phyloP scores from a whole-genome alignment of 208 protist species.

The Borovskyia barvae region DNA sequence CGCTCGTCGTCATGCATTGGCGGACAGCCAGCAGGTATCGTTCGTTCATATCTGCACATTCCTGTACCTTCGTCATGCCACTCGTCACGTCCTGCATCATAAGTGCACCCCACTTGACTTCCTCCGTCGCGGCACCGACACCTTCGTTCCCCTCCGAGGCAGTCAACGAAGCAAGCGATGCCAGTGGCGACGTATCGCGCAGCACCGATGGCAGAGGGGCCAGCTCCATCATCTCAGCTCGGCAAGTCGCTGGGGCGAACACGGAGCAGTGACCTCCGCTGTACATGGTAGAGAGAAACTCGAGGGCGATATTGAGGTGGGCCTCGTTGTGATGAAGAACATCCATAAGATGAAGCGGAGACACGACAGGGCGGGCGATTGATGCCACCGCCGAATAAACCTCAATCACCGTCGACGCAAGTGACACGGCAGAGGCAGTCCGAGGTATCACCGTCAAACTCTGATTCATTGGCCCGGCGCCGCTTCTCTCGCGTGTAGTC shows the following conservation, averaged over 20 bases:
- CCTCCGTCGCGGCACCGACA: slow-evolving; percentile 5
- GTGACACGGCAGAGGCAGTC: not conserved
- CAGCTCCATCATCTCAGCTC: not conserved
- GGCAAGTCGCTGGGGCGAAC: slow-evolving; percentile 24
- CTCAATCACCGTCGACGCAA: slow-evolving; percentile 4
- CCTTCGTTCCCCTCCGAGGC: not conserved
- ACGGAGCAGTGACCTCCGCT: slow-evolving; percentile 85
- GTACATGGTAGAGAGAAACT: slow-evolving; percentile 64
- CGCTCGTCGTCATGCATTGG: slow-evolving; percentile 49
- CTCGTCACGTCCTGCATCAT: slow-evolving; percentile 75
- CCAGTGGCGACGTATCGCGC: not conserved
- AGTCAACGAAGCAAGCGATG: not conserved
- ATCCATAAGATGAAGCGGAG: slow-evolving; percentile 62
- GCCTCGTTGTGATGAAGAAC: slow-evolving; percentile 62
- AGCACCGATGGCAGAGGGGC: not conserved
- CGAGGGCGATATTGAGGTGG: slow-evolving; percentile 48
- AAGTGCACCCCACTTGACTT: slow-evolving; percentile 37
- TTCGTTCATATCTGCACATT: slow-evolving; percentile 61
- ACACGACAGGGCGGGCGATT: slow-evolving; percentile 39
- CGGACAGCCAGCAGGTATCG: slow-evolving; percentile 62
- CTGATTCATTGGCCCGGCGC: too few species aligned
- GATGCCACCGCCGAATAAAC: slow-evolving; percentile 24
- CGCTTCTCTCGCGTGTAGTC: too few species aligned
- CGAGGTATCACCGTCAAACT: too few species aligned
- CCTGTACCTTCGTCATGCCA: slow-evolving; percentile 62